Percentiles rank a stretch among this genome's conserved stretches.
Conservation (phyloP, 371 early-diverging fungal species). For the Mortierella sp. region DNA sequence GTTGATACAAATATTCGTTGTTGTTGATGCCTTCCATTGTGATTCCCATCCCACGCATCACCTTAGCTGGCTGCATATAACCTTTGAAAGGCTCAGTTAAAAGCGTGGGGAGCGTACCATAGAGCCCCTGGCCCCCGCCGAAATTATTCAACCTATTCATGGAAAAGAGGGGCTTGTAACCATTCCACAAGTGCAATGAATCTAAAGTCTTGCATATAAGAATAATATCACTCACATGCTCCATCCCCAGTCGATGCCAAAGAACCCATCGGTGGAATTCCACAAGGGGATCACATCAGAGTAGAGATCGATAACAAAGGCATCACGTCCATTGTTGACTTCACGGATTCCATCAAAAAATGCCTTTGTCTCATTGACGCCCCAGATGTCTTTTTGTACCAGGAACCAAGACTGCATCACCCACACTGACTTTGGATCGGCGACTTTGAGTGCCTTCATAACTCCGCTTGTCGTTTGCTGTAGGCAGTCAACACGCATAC, state of each 20-base stretch:
- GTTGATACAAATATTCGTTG: conserved; percentile 51
- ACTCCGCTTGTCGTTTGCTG: conserved; percentile 20
- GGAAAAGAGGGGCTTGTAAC: too few species aligned
- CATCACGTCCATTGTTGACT: conserved; percentile 35
- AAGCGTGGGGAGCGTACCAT: conserved; percentile 41
- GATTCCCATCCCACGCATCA: conserved; percentile 54
- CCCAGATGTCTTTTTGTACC: conserved; percentile 21
- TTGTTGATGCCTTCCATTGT: conserved; percentile 57
- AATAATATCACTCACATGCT: conserved; percentile 40
- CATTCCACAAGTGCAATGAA: background rate
- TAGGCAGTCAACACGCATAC: conserved; percentile 24
- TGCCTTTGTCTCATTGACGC: conserved; percentile 22
- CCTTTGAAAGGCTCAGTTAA: conserved; percentile 43
- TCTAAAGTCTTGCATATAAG: too few species aligned
- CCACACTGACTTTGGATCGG: conserved; percentile 53
- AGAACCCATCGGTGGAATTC: conserved; percentile 31
- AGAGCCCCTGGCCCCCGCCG: conserved; percentile 49
- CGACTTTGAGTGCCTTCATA: conserved; percentile 44
- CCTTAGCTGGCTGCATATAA: conserved; percentile 24
- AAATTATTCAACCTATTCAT: conserved; percentile 46
- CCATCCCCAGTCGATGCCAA: conserved; percentile 57
- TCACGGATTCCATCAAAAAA: conserved; percentile 54
- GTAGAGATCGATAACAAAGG: conserved; percentile 52
- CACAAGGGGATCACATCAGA: conserved; percentile 47
- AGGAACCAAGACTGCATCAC: conserved; percentile 54